Base-by-base conservation (phyloP, 805 yeast genomes). In the Lipomyces kockii region DNA sequence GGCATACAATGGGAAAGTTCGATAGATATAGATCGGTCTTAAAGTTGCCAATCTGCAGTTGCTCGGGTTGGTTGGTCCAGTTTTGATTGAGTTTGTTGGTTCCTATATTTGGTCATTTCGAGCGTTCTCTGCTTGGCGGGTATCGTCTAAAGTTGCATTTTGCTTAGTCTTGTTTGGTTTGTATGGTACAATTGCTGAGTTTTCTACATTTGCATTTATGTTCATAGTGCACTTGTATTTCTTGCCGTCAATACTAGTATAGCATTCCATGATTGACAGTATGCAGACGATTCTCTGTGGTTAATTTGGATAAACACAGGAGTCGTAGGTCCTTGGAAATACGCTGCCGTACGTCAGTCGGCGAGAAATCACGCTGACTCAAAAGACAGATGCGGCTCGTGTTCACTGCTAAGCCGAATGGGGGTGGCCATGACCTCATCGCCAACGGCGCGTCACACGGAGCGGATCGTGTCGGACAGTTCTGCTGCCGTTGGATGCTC, bases 1-100 rank as follows among this genome's bases (percentile, higher is more conserved):
- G 71, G 72, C 11, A 58, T 69, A 39, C 63, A 54, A 49, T 69
- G 72, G 72, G 72, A 69, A 55, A 69, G 72, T 52, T 64, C 72
- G 25, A 69, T 69, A 17, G 72, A 69, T 56, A 63, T 69, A 17
- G 67, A 63, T 32, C 54, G 61, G 22, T 11, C 64, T 2, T 60
- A 55, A 35, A 32, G 14, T 11, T 29, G 39, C 39, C 39, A 37
- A 14, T 37, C 39, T 37, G 39, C 39, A 37, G 39, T n/a, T 29
- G 39, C 39, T 37, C 17, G 2, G 39, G 17, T 37, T 37, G 39
- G 39, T 35, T 37, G 14, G 3, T 29, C 7, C 32, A 1, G 6
- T 29, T 37, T 37, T 37, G 39, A 37, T 37, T 37, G 39, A 37
- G 39, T 37, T 37, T 37, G 39, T 37, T 8, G 4, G 32, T 9